Evolutionary conservation across 768 basidiomycete genomes (phyloP), one percentile per base, ranked within the genome.

Genomic region (Tylopilus balloui): DNA sequence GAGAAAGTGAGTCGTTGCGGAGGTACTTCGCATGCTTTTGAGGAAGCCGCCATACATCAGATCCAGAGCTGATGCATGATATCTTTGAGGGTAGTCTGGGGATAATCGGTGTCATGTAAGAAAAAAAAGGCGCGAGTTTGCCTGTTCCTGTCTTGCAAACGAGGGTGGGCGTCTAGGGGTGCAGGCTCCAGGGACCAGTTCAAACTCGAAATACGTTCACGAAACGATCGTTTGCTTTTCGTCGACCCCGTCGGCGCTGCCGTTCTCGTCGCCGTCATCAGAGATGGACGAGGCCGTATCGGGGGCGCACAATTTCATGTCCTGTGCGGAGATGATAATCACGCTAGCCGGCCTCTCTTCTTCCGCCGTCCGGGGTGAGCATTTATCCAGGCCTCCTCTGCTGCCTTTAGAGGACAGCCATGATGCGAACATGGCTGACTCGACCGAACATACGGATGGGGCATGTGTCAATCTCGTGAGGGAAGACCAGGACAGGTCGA

Each of bases 301-400:
- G n/a, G n/a, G n/a, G n/a, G 17, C n/a, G 12, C 28, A 24, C 13
- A 19, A 28, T 14, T 27, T 31, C 48, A 45, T 29, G 17, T 24
- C 43, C 28, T 49, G 41, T 29, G 10, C 27, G 15, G 40, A 21
- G 31, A 54, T 38, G 12, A 45, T 10, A 11, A 54, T 11, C 2
- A 25, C 15, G 19, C 21, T 36, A 14, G 0, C 17, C 2, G 24
- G 19, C 34, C 42, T 10, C 15, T 17, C 48, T 15, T 14, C 24
- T 6, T 6, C 3, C 27, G 12, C 38, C 13, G 28, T 20, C 17
- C 14, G 37, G 13, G 8, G 4, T 8, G 19, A 9, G 12, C 45
- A 31, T 27, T 41, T 50, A 29, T 56, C 51, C 28, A 23, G 23
- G n/a, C n/a, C n/a, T 21, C 50, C 51, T 15, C 13, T 20, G 6